phyloP scores from a whole-genome alignment of 345 rosid genomes.

The Sonneratia caseolaris region DNA sequence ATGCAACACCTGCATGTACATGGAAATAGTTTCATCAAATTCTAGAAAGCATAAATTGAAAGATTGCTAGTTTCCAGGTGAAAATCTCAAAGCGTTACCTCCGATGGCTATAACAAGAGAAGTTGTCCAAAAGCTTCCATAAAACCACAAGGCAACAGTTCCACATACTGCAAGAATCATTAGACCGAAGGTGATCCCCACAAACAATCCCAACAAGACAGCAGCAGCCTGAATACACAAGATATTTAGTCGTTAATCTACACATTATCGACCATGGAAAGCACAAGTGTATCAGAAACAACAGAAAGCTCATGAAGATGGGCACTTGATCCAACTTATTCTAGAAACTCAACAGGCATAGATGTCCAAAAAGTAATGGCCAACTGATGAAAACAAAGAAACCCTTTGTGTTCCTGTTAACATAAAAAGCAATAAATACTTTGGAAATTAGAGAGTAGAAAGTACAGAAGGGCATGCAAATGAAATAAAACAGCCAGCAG shows the following conservation, averaged over 20 bases:
- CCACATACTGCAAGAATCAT: constrained; percentile 54
- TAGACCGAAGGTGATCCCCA: constrained; percentile 58
- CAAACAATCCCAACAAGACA: constrained; percentile 45
- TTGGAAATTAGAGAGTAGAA: not conserved
- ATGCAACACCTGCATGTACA: constrained; percentile 54
- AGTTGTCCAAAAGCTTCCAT: constrained; percentile 95
- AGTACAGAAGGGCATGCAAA: not conserved
- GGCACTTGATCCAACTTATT: constrained; percentile 1
- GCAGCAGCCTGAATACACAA: constrained; percentile 46
- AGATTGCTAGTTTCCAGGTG: not conserved
- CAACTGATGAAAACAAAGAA: not conserved
- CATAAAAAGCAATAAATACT: not conserved
- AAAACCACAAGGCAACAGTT: constrained; percentile 60
- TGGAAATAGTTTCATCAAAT: constrained; percentile 10
- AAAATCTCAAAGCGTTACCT: constrained; percentile 36
- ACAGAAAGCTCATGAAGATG: constrained; percentile 1
- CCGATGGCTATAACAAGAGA: constrained; percentile 47
- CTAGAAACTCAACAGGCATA: not conserved
- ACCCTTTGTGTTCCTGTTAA: not conserved
- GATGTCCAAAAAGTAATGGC: not conserved
- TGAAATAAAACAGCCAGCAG: not conserved
- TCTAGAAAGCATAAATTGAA: not conserved
- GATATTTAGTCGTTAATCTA: not conserved
- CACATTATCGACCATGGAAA: not conserved
- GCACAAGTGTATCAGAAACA: not conserved